Conservation (phyloP, 176 grass and related monocot genomes). For the Cenchrus purpureus region DNA sequence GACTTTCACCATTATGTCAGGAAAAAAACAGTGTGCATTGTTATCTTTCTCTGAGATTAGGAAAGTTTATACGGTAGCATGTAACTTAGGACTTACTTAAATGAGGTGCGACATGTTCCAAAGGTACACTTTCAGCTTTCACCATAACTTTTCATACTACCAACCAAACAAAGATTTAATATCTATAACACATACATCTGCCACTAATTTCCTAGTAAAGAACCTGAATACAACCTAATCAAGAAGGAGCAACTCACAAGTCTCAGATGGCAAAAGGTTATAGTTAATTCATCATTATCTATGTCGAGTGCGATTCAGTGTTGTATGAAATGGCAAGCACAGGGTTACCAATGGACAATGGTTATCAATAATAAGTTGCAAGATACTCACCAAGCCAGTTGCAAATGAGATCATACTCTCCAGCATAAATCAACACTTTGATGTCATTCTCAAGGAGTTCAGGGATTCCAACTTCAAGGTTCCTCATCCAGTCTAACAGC, state of each 20-base stretch:
- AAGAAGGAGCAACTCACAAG: not conserved
- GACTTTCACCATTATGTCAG: not conserved
- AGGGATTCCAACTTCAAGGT: conserved; percentile 93
- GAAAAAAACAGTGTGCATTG: not conserved
- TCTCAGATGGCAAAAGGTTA: conserved; percentile 8
- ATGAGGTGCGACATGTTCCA: not conserved
- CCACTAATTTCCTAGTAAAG: not conserved
- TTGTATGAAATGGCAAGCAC: not conserved
- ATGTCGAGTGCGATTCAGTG: not conserved
- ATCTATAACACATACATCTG: not conserved
- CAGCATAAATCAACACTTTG: conserved; percentile 84
- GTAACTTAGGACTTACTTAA: not conserved
- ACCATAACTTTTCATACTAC: not conserved
- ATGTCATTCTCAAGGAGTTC: conserved; percentile 82
- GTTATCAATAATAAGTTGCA: conserved; percentile 23
- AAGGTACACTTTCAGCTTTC: not conserved
- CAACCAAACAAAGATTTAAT: not conserved
- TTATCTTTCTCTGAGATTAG: not conserved
- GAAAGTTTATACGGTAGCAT: not conserved
- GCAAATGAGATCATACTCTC: conserved; percentile 97
- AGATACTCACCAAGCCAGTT: conserved; percentile 82
- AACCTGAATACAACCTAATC: conserved; percentile 8
- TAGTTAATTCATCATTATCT: not conserved
- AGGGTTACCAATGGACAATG: not conserved
- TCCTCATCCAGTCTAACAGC: conserved; percentile 89